These are phyloP conservation scores for Durotheca rogersii DNA, from an alignment of 495 filamentous ascomycete species.

Conservation along the genomic window DNA sequence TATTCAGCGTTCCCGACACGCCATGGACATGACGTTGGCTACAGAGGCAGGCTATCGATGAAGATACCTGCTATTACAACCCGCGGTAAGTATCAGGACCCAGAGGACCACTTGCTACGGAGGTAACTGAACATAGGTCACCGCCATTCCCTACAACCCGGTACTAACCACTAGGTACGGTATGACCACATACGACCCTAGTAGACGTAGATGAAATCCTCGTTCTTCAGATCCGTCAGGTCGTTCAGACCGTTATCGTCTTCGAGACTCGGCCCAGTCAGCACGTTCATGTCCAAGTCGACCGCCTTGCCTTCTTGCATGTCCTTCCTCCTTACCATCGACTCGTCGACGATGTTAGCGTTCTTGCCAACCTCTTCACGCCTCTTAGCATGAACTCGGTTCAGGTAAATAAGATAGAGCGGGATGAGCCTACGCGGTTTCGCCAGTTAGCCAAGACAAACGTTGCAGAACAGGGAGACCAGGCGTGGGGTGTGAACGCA, in stretches of 20 bases:
- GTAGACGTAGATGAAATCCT: slow-evolving; percentile 62
- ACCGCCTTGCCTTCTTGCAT: slow-evolving; percentile 46
- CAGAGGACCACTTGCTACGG: not conserved
- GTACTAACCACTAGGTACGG: too few relatives aligned
- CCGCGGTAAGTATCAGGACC: not conserved
- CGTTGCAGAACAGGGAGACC: not conserved
- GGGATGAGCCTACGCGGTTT: slow-evolving; percentile 40
- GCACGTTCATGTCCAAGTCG: slow-evolving; percentile 45
- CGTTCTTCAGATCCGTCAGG: slow-evolving; percentile 56
- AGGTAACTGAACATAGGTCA: too few relatives aligned
- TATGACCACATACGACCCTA: slow-evolving; percentile 34
- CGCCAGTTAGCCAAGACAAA: slow-evolving; percentile 2
- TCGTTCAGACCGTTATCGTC: slow-evolving; percentile 54
- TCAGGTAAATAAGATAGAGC: slow-evolving; percentile 51
- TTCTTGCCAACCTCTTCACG: slow-evolving; percentile 47
- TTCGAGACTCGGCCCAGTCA: slow-evolving; percentile 36
- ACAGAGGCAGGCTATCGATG: too few relatives aligned
- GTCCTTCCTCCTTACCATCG: slow-evolving; percentile 43
- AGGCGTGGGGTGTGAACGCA: slow-evolving; percentile 28
- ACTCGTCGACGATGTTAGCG: slow-evolving; percentile 44
- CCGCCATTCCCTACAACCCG: too few relatives aligned
- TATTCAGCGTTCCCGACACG: too few relatives aligned
- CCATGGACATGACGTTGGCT: not conserved
- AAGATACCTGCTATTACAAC: too few relatives aligned
- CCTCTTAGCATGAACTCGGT: slow-evolving; percentile 47